phyloP scores from a whole-genome alignment of 805 yeast species.

The Candida sonorensis region DNA sequence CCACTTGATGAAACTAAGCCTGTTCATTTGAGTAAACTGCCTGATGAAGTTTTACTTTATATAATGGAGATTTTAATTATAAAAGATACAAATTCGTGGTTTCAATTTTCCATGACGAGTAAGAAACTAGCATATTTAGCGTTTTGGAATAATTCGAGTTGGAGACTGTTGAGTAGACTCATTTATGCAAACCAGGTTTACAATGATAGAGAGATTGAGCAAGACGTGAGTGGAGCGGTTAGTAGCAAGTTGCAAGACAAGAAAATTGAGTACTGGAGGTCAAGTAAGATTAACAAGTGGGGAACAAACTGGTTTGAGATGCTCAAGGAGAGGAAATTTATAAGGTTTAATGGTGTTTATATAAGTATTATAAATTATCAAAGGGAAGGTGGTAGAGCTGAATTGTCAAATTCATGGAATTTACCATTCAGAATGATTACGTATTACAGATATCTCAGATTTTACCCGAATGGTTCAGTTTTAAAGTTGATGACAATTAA shows the following conservation, averaged over 20 bases:
- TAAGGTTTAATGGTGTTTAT: constrained; percentile 78
- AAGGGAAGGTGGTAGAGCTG: constrained; percentile 73
- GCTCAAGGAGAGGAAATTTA: constrained; percentile 62
- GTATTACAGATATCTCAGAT: constrained; percentile 79
- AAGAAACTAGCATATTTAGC: constrained; percentile 49
- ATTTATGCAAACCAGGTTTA: constrained; percentile 51
- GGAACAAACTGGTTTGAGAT: constrained; percentile 41
- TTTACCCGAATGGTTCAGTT: constrained; percentile 72
- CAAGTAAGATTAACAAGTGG: too few relatives aligned
- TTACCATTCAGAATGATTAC: constrained; percentile 80
- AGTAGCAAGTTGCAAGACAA: too few relatives aligned
- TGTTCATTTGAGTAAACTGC: constrained; percentile 37
- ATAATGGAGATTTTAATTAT: constrained; percentile 42
- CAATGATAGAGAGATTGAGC: constrained; percentile 33
- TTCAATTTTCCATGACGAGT: constrained; percentile 54
- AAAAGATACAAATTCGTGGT: constrained; percentile 57
- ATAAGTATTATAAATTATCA: constrained; percentile 80
- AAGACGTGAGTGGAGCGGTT: too few relatives aligned
- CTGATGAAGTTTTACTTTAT: constrained; percentile 51
- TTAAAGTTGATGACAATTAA: constrained; percentile 61
- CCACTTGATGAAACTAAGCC: constrained; percentile 29
- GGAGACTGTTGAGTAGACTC: constrained; percentile 42
- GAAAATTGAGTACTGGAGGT: too few relatives aligned
- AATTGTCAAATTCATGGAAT: constrained; percentile 57
- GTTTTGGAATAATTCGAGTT: constrained; percentile 42